Percentiles rank a stretch among this genome's conserved stretches.
Evolutionary conservation across 1,284 basidiomycete species (phyloP).

Genomic region (Austropuccinia psidii): DNA sequence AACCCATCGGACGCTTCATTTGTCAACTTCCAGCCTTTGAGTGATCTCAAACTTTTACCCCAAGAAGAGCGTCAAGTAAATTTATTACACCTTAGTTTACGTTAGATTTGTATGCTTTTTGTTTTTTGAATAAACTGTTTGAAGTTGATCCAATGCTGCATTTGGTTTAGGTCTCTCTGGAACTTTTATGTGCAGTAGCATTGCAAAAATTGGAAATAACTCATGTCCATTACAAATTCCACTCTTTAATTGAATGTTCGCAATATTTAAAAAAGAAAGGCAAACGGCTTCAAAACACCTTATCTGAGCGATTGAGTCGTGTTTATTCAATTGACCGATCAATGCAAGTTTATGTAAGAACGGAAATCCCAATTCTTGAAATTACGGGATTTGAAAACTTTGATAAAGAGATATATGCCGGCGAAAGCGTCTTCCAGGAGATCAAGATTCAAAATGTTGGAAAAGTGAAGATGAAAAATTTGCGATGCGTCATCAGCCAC

Average conservation of each 20-base stretch:
- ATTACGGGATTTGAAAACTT: background rate
- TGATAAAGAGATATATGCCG: background rate
- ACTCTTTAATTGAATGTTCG: conserved; percentile 5
- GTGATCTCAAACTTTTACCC: conserved; percentile 4
- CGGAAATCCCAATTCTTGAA: background rate
- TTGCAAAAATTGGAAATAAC: background rate
- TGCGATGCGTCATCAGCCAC: conserved; percentile 15
- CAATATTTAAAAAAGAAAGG: conserved; percentile 27
- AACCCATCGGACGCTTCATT: background rate
- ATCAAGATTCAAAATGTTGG: conserved; percentile 21
- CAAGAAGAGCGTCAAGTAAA: conserved; percentile 19
- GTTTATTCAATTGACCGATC: conserved; percentile 20
- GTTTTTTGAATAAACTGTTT: too few relatives aligned
- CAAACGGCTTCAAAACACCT: conserved; percentile 13
- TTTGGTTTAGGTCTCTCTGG: too few relatives aligned
- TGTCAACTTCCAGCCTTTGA: background rate
- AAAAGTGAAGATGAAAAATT: background rate
- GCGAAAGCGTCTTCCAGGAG: background rate
- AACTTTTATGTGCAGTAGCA: background rate
- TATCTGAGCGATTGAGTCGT: background rate
- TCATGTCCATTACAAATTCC: conserved; percentile 2
- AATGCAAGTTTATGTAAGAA: background rate
- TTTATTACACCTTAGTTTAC: too few relatives aligned
- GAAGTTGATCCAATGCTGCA: too few relatives aligned
- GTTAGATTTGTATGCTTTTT: too few relatives aligned